Evolutionary conservation across 2,329 filamentous ascomycete species (phyloP).

Genomic region (Trichoderma sp.): DNA sequence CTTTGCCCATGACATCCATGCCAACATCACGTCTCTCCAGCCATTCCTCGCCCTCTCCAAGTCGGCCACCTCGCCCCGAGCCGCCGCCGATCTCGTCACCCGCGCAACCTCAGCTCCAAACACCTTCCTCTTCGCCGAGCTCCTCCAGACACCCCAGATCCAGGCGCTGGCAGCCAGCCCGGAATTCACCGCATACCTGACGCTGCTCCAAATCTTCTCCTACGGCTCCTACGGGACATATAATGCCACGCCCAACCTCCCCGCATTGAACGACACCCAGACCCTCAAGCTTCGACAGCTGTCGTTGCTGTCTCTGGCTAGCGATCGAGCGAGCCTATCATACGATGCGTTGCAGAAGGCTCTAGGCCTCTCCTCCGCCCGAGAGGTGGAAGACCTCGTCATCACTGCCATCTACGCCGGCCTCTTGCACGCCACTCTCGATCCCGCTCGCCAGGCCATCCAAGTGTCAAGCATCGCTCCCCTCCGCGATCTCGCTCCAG

Average conservation of each 20-base stretch:
- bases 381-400: slow-evolving; percentile 80
- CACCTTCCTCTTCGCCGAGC: slow-evolving; percentile 90
- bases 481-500: slow-evolving; percentile 78
- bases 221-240: slow-evolving; percentile 87
- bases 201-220: slow-evolving; percentile 81
- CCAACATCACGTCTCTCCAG: slow-evolving; percentile 43
- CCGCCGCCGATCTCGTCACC: slow-evolving; percentile 78
- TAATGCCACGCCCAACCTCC: slow-evolving; percentile 52
- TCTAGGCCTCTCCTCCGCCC: slow-evolving; percentile 63
- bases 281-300: slow-evolving; percentile 84
- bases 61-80: slow-evolving; percentile 77
- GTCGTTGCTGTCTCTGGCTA: slow-evolving; percentile 77
- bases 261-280: slow-evolving; percentile 69
- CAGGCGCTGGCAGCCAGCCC: slow-evolving; percentile 62
- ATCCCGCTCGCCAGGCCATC: slow-evolving; percentile 71
- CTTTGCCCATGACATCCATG: background rate
- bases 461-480: slow-evolving; percentile 78
- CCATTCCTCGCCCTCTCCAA: slow-evolving; percentile 90
- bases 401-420: slow-evolving; percentile 85
- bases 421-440: slow-evolving; percentile 76
- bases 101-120: slow-evolving; percentile 86
- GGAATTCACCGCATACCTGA: slow-evolving; percentile 63
- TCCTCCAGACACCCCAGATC: slow-evolving; percentile 78
- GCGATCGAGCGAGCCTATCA: slow-evolving; percentile 63
- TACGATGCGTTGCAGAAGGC: slow-evolving; percentile 66